A percentile compares a stretch with the other conserved stretches of the same genome.
phyloP scores from a whole-genome alignment of 2,329 filamentous ascomycete genomes.

The Fusarium anguioides region DNA sequence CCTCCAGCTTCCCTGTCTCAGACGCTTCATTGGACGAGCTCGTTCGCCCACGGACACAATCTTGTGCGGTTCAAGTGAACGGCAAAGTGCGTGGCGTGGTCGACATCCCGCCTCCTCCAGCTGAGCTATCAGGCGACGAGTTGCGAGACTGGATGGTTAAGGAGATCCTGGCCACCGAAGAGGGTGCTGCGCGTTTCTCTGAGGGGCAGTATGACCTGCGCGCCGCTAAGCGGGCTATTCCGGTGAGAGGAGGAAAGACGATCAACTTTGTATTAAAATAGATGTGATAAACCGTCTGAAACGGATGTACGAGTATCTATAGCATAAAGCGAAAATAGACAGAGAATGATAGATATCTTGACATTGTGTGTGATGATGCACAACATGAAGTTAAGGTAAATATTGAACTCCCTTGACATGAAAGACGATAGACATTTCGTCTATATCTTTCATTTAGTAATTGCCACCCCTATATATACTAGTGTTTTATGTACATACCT shows the following conservation, averaged over 20 bases:
- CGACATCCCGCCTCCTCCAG: slow-evolving; percentile 67
- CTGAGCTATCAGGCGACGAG: slow-evolving; percentile 54
- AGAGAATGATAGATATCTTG: slow-evolving; percentile 1
- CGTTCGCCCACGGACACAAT: slow-evolving; percentile 61
- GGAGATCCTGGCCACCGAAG: slow-evolving; percentile 69
- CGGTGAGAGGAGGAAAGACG: slow-evolving; percentile 73
- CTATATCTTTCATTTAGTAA: not conserved
- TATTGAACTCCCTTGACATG: not conserved
- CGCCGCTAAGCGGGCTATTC: slow-evolving; percentile 71
- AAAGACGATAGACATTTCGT: not conserved
- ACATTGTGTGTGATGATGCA: not conserved
- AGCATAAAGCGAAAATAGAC: slow-evolving; percentile 19
- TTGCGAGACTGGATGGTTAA: slow-evolving; percentile 70
- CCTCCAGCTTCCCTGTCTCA: slow-evolving; percentile 67
- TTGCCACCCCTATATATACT: not conserved
- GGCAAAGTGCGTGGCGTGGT: slow-evolving; percentile 79
- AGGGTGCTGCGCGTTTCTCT: slow-evolving; percentile 67
- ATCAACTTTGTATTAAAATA: slow-evolving; percentile 76
- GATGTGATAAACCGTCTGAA: not conserved
- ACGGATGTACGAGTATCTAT: slow-evolving; percentile 23
- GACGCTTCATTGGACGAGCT: slow-evolving; percentile 62
- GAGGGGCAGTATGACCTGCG: slow-evolving; percentile 58
- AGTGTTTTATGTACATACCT: fast-evolving
- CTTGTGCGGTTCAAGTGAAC: slow-evolving; percentile 80
- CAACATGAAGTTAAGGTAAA: not conserved